Evolutionary conservation across 1,284 basidiomycete species (phyloP).

Genomic region (Trichosporon coremiiforme): DNA sequence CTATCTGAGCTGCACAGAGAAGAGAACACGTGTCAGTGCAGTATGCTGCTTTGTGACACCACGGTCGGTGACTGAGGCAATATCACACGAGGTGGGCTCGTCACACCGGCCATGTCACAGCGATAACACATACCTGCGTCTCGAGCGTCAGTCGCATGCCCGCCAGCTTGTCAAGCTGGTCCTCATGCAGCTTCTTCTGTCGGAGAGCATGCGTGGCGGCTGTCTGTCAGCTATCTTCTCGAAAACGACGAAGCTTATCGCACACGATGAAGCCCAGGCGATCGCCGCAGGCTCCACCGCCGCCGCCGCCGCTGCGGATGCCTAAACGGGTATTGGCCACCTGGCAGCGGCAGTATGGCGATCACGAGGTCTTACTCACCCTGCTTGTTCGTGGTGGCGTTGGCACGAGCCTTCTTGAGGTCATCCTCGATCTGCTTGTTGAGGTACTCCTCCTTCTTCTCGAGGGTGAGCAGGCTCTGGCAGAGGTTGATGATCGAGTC

Average conservation of each 20-base stretch:
- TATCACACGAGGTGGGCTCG: background rate
- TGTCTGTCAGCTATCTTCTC: conserved; percentile 46
- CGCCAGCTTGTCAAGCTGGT: conserved; percentile 82
- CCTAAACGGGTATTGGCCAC: background rate
- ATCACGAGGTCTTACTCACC: conserved; percentile 62
- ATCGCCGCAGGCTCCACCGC: background rate
- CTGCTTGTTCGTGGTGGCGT: conserved; percentile 91
- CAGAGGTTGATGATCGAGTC: conserved; percentile 84
- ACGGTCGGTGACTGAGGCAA: background rate
- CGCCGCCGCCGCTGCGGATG: background rate
- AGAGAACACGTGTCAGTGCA: background rate
- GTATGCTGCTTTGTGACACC: background rate
- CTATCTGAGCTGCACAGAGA: background rate
- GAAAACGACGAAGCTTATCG: background rate
- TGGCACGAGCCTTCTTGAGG: conserved; percentile 83
- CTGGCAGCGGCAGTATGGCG: background rate
- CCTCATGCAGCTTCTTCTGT: conserved; percentile 89
- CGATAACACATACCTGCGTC: conserved; percentile 66
- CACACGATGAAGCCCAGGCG: background rate
- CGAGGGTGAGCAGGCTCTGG: conserved; percentile 89
- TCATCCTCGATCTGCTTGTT: conserved; percentile 98
- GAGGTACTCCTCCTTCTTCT: conserved; percentile 98
- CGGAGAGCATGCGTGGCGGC: conserved; percentile 87
- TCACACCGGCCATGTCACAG: background rate
- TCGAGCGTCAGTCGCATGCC: conserved; percentile 91